Conservation (phyloP, 208 protist genomes). For the Vickermania ingenoplastis region DNA sequence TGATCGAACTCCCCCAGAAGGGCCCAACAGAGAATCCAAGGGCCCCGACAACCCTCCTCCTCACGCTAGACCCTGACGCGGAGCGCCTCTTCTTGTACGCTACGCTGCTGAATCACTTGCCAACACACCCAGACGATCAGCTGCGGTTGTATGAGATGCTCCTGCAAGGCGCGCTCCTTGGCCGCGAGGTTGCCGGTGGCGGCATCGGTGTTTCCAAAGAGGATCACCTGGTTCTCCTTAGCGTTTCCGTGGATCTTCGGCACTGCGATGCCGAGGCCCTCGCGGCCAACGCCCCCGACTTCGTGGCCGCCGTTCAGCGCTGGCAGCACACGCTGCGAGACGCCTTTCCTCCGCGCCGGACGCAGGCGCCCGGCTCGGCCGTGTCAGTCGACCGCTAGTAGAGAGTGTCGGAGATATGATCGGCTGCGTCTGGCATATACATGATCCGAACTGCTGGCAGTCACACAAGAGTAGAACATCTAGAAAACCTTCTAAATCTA, state of each 20-base stretch:
- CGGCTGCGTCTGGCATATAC: too few relatives aligned
- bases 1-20: constrained; percentile 25
- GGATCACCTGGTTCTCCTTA: constrained; percentile 65
- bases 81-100: constrained; percentile 71
- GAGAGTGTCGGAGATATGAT: too few relatives aligned
- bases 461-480: too few relatives aligned
- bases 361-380: too few relatives aligned
- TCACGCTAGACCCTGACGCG: constrained; percentile 63
- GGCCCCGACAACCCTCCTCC: constrained; percentile 30
- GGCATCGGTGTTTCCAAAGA: constrained; percentile 56
- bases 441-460: too few relatives aligned
- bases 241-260: constrained; percentile 45
- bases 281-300: constrained; percentile 26
- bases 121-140: constrained; percentile 10
- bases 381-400: too few relatives aligned
- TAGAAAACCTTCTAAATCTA: too few relatives aligned
- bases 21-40: background rate
- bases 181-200: constrained; percentile 67
- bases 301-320: constrained; percentile 27
- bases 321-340: constrained; percentile 23
- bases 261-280: constrained; percentile 39
- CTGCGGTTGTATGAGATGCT: constrained; percentile 62
- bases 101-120: constrained; percentile 56
- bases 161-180: constrained; percentile 64
- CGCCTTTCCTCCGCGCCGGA: background rate